phyloP scores from a whole-genome alignment of 1,139 yeast genomes.

The Debaryomycetaceae sp. region DNA sequence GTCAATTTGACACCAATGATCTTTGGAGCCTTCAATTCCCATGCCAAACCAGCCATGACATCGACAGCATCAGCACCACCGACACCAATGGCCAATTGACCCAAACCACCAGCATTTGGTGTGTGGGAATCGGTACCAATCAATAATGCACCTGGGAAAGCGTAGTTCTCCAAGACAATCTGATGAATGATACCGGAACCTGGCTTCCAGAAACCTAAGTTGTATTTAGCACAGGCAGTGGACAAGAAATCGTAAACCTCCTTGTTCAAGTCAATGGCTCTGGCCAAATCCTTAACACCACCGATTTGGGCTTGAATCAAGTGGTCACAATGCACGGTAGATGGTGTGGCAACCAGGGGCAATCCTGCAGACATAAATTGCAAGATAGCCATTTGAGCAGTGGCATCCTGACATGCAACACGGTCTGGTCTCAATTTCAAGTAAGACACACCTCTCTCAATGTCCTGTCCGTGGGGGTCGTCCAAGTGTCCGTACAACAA shows the following conservation, averaged over 20 bases:
- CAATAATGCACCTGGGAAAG: slow-evolving; percentile 96
- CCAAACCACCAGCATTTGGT: slow-evolving; percentile 99
- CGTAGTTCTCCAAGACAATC: slow-evolving; percentile 94
- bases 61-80: slow-evolving; percentile 99
- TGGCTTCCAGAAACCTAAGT: slow-evolving; percentile 99
- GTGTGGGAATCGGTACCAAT: slow-evolving; percentile 99
- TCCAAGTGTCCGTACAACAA: slow-evolving; percentile 94
- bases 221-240: slow-evolving; percentile 93
- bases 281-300: slow-evolving; percentile 86
- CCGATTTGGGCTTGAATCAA: slow-evolving; percentile 97
- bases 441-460: slow-evolving; percentile 94
- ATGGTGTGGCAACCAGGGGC: slow-evolving; percentile 93
- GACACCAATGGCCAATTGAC: slow-evolving; percentile 98
- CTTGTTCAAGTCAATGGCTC: slow-evolving; percentile 91
- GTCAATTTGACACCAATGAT: slow-evolving; percentile 95
- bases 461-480: slow-evolving; percentile 92
- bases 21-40: slow-evolving; percentile 99
- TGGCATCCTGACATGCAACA: slow-evolving; percentile 99
- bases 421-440: slow-evolving; percentile 98
- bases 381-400: slow-evolving; percentile 98
- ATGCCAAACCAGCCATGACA: slow-evolving; percentile 90
- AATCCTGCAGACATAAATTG: slow-evolving; percentile 98
- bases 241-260: slow-evolving; percentile 96
- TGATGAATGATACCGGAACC: slow-evolving; percentile 99
- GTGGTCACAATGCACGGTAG: slow-evolving; percentile 98